phyloP scores from a whole-genome alignment of 345 rosid genomes.

The Populus ilicifolia region DNA sequence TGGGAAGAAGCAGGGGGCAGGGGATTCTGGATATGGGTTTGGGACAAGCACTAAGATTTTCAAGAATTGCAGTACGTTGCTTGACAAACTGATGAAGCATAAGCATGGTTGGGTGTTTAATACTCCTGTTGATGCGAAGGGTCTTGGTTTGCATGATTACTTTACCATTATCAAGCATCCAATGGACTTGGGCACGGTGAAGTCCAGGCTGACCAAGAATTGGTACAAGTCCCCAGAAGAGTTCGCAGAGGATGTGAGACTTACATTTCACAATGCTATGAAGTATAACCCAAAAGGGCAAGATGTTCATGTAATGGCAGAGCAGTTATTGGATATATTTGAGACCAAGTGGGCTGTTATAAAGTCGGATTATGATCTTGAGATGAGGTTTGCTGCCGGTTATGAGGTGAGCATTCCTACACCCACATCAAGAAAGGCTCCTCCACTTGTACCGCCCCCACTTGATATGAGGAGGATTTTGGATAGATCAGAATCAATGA shows the following conservation, averaged over 20 bases:
- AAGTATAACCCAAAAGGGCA: conserved; percentile 92
- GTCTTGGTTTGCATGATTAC: conserved; percentile 84
- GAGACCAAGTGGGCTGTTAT: conserved; percentile 84
- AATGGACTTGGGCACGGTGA: conserved; percentile 95
- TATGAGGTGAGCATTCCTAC: conserved; percentile 58
- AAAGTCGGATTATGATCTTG: conserved; percentile 74
- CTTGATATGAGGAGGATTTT: conserved; percentile 74
- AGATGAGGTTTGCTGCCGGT: conserved; percentile 48
- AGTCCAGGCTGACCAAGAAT: conserved; percentile 61
- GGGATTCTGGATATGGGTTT: conserved; percentile 53
- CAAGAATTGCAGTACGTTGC: conserved; percentile 70
- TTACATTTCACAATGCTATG: conserved; percentile 93
- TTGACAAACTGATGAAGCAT: conserved; percentile 91
- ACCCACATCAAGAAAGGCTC: conserved; percentile 59
- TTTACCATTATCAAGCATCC: conserved; percentile 74
- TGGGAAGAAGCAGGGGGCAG: conserved; percentile 71
- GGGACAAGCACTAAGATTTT: conserved; percentile 52
- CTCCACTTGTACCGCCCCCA: conserved; percentile 51
- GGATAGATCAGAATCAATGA: conserved; percentile 74
- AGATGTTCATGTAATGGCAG: conserved; percentile 95
- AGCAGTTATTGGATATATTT: conserved; percentile 56
- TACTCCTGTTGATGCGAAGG: conserved; percentile 79
- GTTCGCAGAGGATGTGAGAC: conserved; percentile 98
- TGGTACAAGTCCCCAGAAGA: conserved; percentile 86
- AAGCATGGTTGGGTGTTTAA: conserved; percentile 97